Conservation (phyloP, 2,329 filamentous ascomycete genomes). For the Cercospora nicotianae region DNA sequence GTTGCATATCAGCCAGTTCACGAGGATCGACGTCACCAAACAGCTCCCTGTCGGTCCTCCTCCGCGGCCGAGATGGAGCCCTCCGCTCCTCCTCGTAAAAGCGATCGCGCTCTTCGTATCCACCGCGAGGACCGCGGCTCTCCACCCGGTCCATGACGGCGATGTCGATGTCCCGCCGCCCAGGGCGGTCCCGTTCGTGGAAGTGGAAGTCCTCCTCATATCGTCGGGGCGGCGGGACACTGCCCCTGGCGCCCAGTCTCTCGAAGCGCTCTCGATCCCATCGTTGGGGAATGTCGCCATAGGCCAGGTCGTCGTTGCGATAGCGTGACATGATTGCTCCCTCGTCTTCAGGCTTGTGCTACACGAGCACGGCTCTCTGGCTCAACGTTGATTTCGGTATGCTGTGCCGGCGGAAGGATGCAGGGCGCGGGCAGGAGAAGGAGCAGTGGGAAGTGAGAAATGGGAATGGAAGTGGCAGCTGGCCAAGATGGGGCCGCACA, state of each 20-base stretch:
- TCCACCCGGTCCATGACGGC: constrained; percentile 45
- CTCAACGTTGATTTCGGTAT: background rate
- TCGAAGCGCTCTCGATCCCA: constrained; percentile 55
- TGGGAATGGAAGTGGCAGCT: background rate
- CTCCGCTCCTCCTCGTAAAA: constrained; percentile 54
- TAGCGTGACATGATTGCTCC: constrained; percentile 31
- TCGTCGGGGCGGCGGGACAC: constrained; percentile 21
- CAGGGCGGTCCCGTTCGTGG: constrained; percentile 40
- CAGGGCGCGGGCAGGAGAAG: background rate
- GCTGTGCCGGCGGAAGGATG: background rate
- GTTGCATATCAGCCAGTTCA: constrained; percentile 52
- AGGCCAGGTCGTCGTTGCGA: constrained; percentile 44
- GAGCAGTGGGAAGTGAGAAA: background rate
- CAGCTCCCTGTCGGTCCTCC: constrained; percentile 46
- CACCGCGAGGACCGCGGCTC: constrained; percentile 37
- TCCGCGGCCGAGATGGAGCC: constrained; percentile 30
- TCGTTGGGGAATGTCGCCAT: constrained; percentile 48
- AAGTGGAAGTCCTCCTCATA: constrained; percentile 49
- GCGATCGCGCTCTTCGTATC: constrained; percentile 56
- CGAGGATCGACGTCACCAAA: constrained; percentile 50
- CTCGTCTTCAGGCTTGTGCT: background rate
- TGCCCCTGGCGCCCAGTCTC: constrained; percentile 42
- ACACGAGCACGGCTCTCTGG: background rate
- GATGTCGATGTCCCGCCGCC: constrained; percentile 45
- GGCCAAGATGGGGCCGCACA: background rate